phyloP scores from a whole-genome alignment of 495 filamentous ascomycete species.

The Penicillium bialowiezense region DNA sequence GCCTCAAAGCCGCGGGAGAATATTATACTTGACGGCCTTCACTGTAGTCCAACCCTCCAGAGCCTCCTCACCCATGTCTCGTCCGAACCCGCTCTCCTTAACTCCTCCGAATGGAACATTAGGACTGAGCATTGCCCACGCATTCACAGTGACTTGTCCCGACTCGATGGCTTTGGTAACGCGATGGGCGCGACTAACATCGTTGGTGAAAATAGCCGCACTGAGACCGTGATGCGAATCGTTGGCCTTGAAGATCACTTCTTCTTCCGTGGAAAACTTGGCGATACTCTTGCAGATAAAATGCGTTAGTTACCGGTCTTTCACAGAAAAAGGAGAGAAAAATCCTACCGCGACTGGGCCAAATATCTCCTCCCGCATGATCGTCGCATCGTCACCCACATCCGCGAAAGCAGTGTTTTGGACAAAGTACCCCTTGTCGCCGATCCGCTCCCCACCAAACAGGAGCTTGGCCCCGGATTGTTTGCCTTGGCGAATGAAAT shows the following conservation, averaged over 20 bases:
- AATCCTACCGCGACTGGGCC: conserved; percentile 41
- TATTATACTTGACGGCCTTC: conserved; percentile 25
- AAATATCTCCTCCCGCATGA: conserved; percentile 52
- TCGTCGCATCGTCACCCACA: conserved; percentile 32
- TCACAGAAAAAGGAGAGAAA: neutral
- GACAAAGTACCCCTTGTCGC: conserved; percentile 45
- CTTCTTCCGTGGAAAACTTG: conserved; percentile 74
- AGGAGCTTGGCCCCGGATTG: conserved; percentile 73
- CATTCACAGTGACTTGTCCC: conserved; percentile 43
- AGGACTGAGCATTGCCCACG: conserved; percentile 20
- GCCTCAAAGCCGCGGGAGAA: conserved; percentile 20
- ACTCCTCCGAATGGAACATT: conserved; percentile 51
- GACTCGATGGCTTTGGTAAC: conserved; percentile 76
- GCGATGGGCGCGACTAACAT: conserved; percentile 72
- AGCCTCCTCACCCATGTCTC: conserved; percentile 40
- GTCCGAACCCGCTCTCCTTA: conserved; percentile 54
- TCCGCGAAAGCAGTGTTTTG: conserved; percentile 48
- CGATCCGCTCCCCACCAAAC: conserved; percentile 58
- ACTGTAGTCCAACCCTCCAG: conserved; percentile 25
- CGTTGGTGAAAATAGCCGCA: conserved; percentile 75
- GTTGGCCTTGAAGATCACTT: conserved; percentile 79
- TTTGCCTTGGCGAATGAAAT: conserved; percentile 72
- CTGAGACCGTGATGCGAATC: conserved; percentile 82
- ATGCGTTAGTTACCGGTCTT: no score
- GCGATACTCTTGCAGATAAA: conserved; percentile 26